These are phyloP conservation scores for Kurtzmaniella quercitrusa DNA, from an alignment of 1,139 yeast genomes.

Conservation along the genomic window DNA sequence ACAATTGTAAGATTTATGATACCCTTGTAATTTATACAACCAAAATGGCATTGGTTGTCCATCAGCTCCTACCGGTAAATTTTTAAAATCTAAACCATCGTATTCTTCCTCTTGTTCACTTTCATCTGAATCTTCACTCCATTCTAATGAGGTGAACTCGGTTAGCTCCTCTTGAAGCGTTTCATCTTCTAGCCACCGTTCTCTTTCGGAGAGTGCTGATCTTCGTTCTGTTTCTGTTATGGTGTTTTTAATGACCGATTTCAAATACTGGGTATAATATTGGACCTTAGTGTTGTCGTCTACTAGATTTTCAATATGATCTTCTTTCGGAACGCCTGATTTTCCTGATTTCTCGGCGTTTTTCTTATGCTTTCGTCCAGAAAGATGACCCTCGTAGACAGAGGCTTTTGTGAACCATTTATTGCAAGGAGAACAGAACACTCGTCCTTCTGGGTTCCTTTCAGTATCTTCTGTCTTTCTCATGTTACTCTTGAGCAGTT, in stretches of 20 bases:
- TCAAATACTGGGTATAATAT: constrained; percentile 29
- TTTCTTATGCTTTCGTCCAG: constrained; percentile 73
- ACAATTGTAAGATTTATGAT: constrained; percentile 69
- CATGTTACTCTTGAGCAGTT: constrained; percentile 27
- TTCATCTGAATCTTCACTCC: constrained; percentile 19
- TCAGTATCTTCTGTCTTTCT: constrained; percentile 9
- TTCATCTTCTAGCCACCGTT: constrained; percentile 49
- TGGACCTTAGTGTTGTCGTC: constrained; percentile 14
- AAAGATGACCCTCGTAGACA: constrained; percentile 65
- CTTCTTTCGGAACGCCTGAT: neutral
- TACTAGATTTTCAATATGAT: constrained; percentile 7
- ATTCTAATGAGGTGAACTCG: constrained; percentile 27
- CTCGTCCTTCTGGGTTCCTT: constrained; percentile 28
- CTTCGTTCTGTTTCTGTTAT: constrained; percentile 61
- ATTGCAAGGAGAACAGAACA: constrained; percentile 63
- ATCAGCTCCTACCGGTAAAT: constrained; percentile 79
- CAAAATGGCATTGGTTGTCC: constrained; percentile 92
- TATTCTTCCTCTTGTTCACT: constrained; percentile 19
- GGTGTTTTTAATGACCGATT: constrained; percentile 44
- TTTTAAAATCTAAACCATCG: constrained; percentile 26
- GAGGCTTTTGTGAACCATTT: constrained; percentile 60
- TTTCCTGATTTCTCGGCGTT: constrained; percentile 20
- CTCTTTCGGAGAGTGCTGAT: constrained; percentile 70
- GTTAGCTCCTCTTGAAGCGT: constrained; percentile 33
- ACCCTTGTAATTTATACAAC: constrained; percentile 87